A percentile compares a stretch with the other conserved stretches of the same genome.
Evolutionary conservation across 2,329 filamentous ascomycete genomes (phyloP).

Genomic region (Cercospora citrullina): DNA sequence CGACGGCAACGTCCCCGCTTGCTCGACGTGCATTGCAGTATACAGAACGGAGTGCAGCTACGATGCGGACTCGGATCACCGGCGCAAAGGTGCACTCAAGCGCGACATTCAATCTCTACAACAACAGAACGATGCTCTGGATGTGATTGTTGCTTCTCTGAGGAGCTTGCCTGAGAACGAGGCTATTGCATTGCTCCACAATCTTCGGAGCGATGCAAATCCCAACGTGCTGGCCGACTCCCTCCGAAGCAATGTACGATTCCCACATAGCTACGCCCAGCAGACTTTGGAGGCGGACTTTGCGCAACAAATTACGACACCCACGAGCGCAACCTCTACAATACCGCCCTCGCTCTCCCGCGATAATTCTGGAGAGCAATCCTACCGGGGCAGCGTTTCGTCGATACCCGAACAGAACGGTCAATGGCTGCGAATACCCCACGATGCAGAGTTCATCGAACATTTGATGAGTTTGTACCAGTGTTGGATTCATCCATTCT

Average conservation of each 20-base stretch:
- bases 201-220: slow-evolving; percentile 44
- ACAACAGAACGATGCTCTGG: slow-evolving; percentile 40
- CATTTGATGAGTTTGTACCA: slow-evolving; percentile 41
- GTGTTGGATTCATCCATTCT: slow-evolving; percentile 70
- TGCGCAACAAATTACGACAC: slow-evolving; percentile 31
- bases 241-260: slow-evolving; percentile 42
- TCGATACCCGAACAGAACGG: slow-evolving; percentile 15
- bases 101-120: slow-evolving; percentile 43
- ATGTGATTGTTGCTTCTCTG: slow-evolving; percentile 48
- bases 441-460: slow-evolving; percentile 40
- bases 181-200: slow-evolving; percentile 45
- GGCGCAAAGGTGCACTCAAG: slow-evolving; percentile 47
- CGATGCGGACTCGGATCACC: slow-evolving; percentile 51
- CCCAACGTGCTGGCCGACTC: slow-evolving; percentile 45
- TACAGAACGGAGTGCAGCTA: slow-evolving; percentile 54
- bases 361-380: slow-evolving; percentile 24
- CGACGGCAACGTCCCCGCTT: slow-evolving; percentile 51
- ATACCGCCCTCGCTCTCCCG: slow-evolving; percentile 17
- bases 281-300: slow-evolving; percentile 40
- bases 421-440: slow-evolving; percentile 37
- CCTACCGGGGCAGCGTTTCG: slow-evolving; percentile 4
- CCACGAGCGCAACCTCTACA: slow-evolving; percentile 20
- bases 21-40: slow-evolving; percentile 54
- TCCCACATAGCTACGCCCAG: slow-evolving; percentile 37
- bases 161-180: slow-evolving; percentile 49